Percentiles rank a stretch among this genome's conserved stretches.
phyloP scores from a whole-genome alignment of 352 stramenopile genomes.

The Phytophthora brassicae region DNA sequence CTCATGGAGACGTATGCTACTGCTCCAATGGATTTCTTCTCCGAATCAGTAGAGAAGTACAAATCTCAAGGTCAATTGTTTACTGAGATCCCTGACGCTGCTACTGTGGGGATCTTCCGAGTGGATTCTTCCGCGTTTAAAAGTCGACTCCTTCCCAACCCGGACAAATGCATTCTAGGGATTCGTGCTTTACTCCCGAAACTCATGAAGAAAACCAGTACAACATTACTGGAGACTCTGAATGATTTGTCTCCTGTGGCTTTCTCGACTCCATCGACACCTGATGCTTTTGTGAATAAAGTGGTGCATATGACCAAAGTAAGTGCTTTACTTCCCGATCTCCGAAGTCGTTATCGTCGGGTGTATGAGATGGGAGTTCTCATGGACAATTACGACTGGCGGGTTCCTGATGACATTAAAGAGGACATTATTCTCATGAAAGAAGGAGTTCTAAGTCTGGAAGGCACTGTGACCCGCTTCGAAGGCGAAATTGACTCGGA shows the following conservation, averaged over 20 bases:
- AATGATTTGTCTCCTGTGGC: constrained; percentile 81
- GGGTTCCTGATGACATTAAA: constrained; percentile 90
- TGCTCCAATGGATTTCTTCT: constrained; percentile 77
- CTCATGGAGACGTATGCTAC: constrained; percentile 73
- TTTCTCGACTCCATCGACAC: constrained; percentile 69
- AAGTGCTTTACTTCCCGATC: constrained; percentile 50
- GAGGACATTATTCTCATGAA: constrained; percentile 94
- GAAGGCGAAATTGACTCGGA: constrained; percentile 92
- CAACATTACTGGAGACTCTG: constrained; percentile 80
- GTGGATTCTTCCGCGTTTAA: constrained; percentile 92
- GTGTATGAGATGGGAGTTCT: constrained; percentile 88
- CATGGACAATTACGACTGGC: constrained; percentile 92
- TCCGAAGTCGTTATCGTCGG: constrained; percentile 73
- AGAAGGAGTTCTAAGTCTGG: constrained; percentile 88
- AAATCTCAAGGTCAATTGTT: constrained; percentile 79
- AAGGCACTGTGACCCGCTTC: constrained; percentile 88
- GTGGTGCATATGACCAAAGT: constrained; percentile 89
- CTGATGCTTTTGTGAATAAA: constrained; percentile 86
- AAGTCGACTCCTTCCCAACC: constrained; percentile 83
- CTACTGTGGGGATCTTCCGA: constrained; percentile 91
- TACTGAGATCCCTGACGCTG: constrained; percentile 76
- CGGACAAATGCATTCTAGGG: constrained; percentile 83
- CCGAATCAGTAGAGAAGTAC: constrained; percentile 84
- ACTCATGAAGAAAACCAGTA: constrained; percentile 88
- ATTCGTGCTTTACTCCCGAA: constrained; percentile 85